These are phyloP conservation scores for Daphne laureola DNA, from an alignment of 441 rosid genomes.

Conservation along the genomic window DNA sequence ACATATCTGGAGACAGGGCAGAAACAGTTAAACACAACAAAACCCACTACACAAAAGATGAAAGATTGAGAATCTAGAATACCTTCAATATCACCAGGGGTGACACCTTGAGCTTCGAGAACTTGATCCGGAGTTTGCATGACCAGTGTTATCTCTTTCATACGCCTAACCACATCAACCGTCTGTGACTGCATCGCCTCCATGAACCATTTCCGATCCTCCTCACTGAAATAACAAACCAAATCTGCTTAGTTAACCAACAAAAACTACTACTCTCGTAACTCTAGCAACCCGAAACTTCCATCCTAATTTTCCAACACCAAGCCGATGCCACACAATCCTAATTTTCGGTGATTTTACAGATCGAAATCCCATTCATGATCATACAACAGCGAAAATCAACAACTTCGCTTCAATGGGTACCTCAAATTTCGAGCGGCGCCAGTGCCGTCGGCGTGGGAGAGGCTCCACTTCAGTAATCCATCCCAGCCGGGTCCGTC, in stretches of 20 bases:
- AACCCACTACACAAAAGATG: background rate
- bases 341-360: too few species aligned
- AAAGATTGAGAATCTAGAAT: background rate
- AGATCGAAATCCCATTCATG: too few species aligned
- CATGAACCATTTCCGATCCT: constrained; percentile 87
- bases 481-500: constrained; percentile 83
- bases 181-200: constrained; percentile 86
- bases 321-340: constrained; percentile 1
- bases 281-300: too few species aligned
- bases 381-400: background rate
- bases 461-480: constrained; percentile 75
- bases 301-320: too few species aligned
- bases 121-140: constrained; percentile 73
- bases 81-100: constrained; percentile 83
- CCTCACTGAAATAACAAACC: constrained; percentile 37
- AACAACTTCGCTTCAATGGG: background rate
- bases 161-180: constrained; percentile 66
- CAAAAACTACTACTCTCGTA: too few species aligned
- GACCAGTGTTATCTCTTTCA: constrained; percentile 82
- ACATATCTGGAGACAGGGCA: constrained; percentile 47
- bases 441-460: constrained; percentile 60
- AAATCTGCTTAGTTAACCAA: too few species aligned
- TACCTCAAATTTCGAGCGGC: constrained; percentile 50
- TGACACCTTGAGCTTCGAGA: constrained; percentile 78
- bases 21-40: background rate